Conservation (phyloP, 2,329 filamentous ascomycete genomes). For the Xylariaceae sp. region DNA sequence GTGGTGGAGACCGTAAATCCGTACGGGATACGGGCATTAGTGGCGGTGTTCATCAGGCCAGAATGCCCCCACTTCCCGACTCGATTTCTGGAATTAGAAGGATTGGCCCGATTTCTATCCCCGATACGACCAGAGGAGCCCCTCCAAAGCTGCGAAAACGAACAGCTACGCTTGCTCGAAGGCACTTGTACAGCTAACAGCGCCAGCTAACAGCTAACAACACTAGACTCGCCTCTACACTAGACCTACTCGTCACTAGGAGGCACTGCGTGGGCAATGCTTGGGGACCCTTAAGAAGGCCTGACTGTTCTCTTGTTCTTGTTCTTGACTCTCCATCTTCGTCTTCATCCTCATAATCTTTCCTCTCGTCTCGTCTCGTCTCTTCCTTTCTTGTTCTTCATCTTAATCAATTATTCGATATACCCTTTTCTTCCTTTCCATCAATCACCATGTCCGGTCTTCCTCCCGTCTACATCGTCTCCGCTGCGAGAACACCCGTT, state of each 20-base stretch:
- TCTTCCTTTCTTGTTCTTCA: neutral
- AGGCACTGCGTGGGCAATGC: neutral
- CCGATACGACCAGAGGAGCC: no score
- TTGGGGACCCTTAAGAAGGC: no score
- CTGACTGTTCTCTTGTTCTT: neutral
- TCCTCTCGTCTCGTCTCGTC: neutral
- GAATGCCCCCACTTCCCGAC: constrained; percentile 6
- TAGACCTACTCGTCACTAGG: neutral
- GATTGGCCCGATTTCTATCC: neutral
- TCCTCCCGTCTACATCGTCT: constrained; percentile 92
- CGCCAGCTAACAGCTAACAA: neutral
- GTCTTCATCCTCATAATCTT: neutral
- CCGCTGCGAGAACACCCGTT: constrained; percentile 81
- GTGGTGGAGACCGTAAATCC: neutral
- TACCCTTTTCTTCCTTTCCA: neutral
- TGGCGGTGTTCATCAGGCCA: constrained; percentile 6
- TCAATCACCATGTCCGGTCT: constrained; percentile 64
- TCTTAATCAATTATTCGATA: neutral
- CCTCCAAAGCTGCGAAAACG: neutral
- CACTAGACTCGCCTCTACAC: neutral
- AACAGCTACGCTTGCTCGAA: neutral
- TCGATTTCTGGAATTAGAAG: neutral
- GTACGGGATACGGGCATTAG: constrained; percentile 1
- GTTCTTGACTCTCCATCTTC: neutral
- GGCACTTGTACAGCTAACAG: no score